Conservation (phyloP, 2,329 filamentous ascomycete species). For the Fusarium solani-melongenae region DNA sequence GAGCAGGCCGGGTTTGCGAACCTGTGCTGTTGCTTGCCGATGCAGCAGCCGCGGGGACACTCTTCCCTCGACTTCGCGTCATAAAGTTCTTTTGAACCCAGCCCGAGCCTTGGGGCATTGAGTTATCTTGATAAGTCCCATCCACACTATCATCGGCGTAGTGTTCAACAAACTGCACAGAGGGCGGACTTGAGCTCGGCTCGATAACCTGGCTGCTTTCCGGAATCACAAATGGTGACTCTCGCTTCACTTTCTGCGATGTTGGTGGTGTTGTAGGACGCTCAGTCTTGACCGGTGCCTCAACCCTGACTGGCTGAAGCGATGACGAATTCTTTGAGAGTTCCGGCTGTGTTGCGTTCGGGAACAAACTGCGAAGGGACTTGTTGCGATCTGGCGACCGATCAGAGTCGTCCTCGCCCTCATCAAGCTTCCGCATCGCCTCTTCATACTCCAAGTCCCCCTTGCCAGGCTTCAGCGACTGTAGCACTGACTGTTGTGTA, state of each 20-base stretch:
- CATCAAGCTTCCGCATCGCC: constrained; percentile 56
- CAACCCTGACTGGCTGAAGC: constrained; percentile 5
- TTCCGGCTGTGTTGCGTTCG: constrained; percentile 48
- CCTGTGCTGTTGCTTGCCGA: neutral
- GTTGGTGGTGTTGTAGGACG: constrained; percentile 15
- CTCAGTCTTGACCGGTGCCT: constrained; percentile 4
- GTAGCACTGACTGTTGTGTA: constrained; percentile 40
- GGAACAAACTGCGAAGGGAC: constrained; percentile 45
- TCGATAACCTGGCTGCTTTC: constrained; percentile 48
- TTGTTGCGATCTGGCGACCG: constrained; percentile 38
- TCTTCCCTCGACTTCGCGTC: constrained; percentile 36
- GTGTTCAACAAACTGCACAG: constrained; percentile 30
- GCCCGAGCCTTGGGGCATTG: constrained; percentile 30
- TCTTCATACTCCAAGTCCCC: constrained; percentile 56
- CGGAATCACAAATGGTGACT: constrained; percentile 41
- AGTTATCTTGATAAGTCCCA: constrained; percentile 34
- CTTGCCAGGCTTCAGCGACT: constrained; percentile 39
- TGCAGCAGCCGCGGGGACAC: constrained; percentile 26
- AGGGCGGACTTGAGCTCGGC: constrained; percentile 44
- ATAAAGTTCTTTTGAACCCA: constrained; percentile 35
- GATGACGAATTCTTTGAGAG: neutral
- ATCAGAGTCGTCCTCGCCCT: constrained; percentile 45
- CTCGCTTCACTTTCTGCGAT: constrained; percentile 25
- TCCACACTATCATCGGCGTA: constrained; percentile 38
- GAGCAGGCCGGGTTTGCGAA: constrained; percentile 1